Conservation (phyloP, 78 protist species). For the Blattamonas nauphoetae region DNA sequence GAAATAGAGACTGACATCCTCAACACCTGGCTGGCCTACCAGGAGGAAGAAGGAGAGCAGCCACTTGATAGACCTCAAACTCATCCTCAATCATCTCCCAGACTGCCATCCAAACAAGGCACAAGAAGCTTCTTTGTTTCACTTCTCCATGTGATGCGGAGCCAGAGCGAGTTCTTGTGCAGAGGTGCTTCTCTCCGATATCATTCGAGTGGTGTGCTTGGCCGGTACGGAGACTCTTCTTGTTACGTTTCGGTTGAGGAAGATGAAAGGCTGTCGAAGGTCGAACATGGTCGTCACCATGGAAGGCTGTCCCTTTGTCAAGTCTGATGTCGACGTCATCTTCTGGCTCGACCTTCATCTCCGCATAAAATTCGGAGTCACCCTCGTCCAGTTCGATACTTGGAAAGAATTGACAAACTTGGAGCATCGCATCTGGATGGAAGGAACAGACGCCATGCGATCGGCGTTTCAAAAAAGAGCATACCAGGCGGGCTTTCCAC, state of each 20-base stretch:
- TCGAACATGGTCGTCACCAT: not conserved
- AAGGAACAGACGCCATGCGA: not conserved
- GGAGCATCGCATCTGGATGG: not conserved
- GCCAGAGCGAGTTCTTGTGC: too few relatives aligned
- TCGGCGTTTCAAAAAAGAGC: not conserved
- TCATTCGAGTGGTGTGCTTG: too few relatives aligned
- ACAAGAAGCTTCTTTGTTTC: too few relatives aligned
- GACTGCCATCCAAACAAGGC: too few relatives aligned
- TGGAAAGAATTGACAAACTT: not conserved
- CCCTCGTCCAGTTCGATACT: not conserved
- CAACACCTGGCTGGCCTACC: too few relatives aligned
- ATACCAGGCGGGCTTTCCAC: not conserved
- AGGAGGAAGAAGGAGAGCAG: too few relatives aligned
- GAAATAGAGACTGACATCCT: too few relatives aligned
- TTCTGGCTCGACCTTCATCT: not conserved
- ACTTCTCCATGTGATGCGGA: too few relatives aligned
- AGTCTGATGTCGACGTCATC: not conserved
- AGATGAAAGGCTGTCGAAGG: not conserved
- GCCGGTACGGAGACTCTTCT: not conserved
- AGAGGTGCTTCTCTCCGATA: too few relatives aligned
- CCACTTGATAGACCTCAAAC: too few relatives aligned
- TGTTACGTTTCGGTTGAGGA: not conserved
- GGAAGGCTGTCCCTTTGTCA: not conserved
- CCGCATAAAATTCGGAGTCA: not conserved
- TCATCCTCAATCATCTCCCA: too few relatives aligned